A percentile compares a stretch with the other conserved stretches of the same genome.
Evolutionary conservation across 805 yeast species (phyloP).

Genomic region (Kuraishia capsulata): DNA sequence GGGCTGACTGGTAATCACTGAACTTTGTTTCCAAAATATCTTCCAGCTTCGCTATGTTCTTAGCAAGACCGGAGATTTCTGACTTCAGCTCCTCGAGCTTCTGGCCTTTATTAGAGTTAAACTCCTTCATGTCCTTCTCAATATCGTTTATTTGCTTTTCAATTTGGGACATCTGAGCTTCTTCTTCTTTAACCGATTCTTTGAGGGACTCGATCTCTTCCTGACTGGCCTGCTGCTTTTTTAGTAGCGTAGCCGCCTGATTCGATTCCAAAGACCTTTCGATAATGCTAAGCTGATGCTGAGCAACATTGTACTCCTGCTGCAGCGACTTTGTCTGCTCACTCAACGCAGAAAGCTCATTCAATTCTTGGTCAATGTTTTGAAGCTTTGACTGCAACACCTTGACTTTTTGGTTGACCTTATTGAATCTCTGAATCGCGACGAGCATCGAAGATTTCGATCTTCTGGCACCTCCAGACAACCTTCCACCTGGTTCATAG

Average conservation of each 20-base stretch:
- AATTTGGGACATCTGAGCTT: constrained; percentile 20
- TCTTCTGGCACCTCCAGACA: constrained; percentile 89
- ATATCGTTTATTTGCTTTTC: constrained; percentile 39
- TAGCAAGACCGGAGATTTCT: constrained; percentile 36
- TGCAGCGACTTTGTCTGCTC: constrained; percentile 46
- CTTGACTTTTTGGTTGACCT: constrained; percentile 27
- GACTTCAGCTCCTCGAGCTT: constrained; percentile 58
- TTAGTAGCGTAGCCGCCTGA: constrained; percentile 45
- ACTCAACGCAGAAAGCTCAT: constrained; percentile 31
- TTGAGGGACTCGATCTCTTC: constrained; percentile 36
- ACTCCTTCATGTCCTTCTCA: constrained; percentile 76
- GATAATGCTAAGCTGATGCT: constrained; percentile 50
- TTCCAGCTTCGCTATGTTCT: constrained; percentile 27
- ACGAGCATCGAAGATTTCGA: constrained; percentile 47
- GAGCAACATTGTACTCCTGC: constrained; percentile 44
- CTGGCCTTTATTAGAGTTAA: constrained; percentile 66
- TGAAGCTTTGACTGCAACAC: constrained; percentile 33
- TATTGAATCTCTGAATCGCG: constrained; percentile 59
- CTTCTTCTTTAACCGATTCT: constrained; percentile 24
- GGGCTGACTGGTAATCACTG: constrained; percentile 50
- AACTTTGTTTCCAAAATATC: constrained; percentile 33
- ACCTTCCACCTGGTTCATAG: constrained; percentile 92
- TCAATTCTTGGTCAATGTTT: constrained; percentile 29
- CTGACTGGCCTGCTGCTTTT: constrained; percentile 35
- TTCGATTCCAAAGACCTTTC: constrained; percentile 47